Evolutionary conservation across 805 yeast genomes (phyloP), one percentile per base, ranked within the genome.

Genomic region (Brettanomyces bruxellensis): DNA sequence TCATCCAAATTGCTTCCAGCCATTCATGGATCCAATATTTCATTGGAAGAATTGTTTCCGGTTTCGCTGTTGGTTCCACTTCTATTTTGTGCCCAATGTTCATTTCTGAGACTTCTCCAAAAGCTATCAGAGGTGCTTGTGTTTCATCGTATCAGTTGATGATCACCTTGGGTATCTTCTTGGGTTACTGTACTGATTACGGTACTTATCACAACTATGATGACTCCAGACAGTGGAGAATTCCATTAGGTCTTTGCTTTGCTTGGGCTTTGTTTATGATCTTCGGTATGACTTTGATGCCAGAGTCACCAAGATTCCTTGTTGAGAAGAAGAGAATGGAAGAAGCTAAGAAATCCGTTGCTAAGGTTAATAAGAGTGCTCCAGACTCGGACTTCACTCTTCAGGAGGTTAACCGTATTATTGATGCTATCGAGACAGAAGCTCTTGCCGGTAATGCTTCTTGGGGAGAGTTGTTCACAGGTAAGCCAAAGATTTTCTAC

Each of bases 51-150:
- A 72, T 72, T 41, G 66, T 78, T 46, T 59, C 81, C 11, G 81
- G 81, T 55, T 59, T 76, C 47, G 79, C 75, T 35, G 81, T 76
- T 41, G 81, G 81, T 52, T 68, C 72, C 41, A 71, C 74, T 43
- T 62, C 81, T 13, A 81, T 76, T 23, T 60, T 75, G 34, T 68
- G 73, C 34, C 81, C 81, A 35, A 66, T 76, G 65, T 75, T 81
- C 62, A 80, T 82, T 56, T 73, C 83, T 38, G 90, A 83, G 62
- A 71, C 81, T 48, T 67, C 88, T 48, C 90, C 90, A 57, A 81
- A 79, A 55, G 76, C 73, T 46, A 65, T 82, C 40, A 77, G 89
- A 76, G 88, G 88, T 63, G 71, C 85, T 37, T 70, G 82, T 48
- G 87, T 83, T 45, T 76, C 83, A 38, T 75, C 79, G 55, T 83